Evolutionary conservation across 2,329 filamentous ascomycete species (phyloP).

Genomic region (Ascomycota sp.): DNA sequence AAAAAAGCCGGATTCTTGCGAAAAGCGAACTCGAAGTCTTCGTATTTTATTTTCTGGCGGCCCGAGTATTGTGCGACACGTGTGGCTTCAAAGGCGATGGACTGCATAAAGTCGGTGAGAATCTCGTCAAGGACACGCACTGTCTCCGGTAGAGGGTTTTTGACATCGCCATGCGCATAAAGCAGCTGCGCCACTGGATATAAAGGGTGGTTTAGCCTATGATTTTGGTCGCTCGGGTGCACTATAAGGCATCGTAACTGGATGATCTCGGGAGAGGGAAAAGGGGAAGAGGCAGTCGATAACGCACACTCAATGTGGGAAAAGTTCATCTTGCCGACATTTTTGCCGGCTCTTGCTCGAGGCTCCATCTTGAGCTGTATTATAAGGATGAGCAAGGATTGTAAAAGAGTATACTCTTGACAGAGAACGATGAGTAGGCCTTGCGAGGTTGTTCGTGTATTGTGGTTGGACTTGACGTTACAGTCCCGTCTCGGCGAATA

Average conservation of each 20-base stretch:
- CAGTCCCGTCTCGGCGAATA: too few relatives aligned
- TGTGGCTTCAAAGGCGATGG: slow-evolving; percentile 77
- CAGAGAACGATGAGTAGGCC: too few relatives aligned
- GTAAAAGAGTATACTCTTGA: too few relatives aligned
- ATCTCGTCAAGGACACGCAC: slow-evolving; percentile 83
- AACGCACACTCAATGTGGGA: slow-evolving; percentile 44
- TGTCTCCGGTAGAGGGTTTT: slow-evolving; percentile 61
- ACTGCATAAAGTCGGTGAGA: slow-evolving; percentile 88
- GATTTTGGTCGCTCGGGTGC: too few relatives aligned
- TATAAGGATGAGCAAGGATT: too few relatives aligned
- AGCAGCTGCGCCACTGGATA: slow-evolving; percentile 53
- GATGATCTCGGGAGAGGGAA: too few relatives aligned
- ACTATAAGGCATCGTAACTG: too few relatives aligned
- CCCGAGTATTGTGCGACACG: slow-evolving; percentile 69
- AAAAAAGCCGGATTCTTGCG: slow-evolving; percentile 69
- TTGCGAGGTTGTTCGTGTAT: too few relatives aligned
- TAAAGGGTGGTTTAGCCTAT: too few relatives aligned
- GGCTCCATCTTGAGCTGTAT: slow-evolving; percentile 44
- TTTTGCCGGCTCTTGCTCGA: slow-evolving; percentile 55
- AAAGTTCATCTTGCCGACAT: slow-evolving; percentile 72
- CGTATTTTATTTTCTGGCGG: slow-evolving; percentile 92
- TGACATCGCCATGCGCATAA: slow-evolving; percentile 61
- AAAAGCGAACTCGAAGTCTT: slow-evolving; percentile 91
- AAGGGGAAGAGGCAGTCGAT: slow-evolving; percentile 1
- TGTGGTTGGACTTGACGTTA: too few relatives aligned